These are phyloP conservation scores for Aspergillus kassunensis DNA, from an alignment of 495 filamentous ascomycete species.

Conservation along the genomic window DNA sequence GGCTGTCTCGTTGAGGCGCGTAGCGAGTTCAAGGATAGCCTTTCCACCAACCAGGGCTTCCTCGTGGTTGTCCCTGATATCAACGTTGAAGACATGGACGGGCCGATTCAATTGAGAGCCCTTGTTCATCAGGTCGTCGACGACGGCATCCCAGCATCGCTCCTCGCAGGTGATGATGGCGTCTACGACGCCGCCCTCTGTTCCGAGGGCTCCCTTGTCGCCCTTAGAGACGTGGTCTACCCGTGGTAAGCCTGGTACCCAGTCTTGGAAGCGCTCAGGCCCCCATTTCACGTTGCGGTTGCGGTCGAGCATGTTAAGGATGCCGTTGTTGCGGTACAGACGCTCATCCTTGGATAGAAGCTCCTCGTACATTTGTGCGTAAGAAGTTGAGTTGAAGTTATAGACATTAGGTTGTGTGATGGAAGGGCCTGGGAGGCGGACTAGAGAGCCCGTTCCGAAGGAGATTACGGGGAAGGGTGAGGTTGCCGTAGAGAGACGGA, in stretches of 20 bases:
- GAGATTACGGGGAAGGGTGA: constrained; percentile 88
- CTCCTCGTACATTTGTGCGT: constrained; percentile 85
- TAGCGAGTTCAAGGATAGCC: constrained; percentile 88
- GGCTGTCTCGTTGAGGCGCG: constrained; percentile 80
- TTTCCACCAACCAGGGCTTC: constrained; percentile 88
- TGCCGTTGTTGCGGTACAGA: constrained; percentile 85
- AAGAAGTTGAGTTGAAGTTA: constrained; percentile 91
- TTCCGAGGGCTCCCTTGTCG: constrained; percentile 71
- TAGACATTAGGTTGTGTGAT: constrained; percentile 96
- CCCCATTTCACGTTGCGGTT: constrained; percentile 91
- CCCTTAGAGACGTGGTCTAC: constrained; percentile 52
- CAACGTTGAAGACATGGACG: constrained; percentile 96
- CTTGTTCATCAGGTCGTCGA: constrained; percentile 86
- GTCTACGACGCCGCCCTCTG: constrained; percentile 88
- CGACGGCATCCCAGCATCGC: constrained; percentile 95
- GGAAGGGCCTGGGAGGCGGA: constrained; percentile 87
- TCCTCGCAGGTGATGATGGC: constrained; percentile 98
- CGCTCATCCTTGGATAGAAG: constrained; percentile 78
- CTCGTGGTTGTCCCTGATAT: constrained; percentile 98
- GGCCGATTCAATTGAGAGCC: constrained; percentile 81
- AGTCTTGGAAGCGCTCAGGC: constrained; percentile 98
- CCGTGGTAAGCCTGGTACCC: constrained; percentile 81
- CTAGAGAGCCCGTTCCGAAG: constrained; percentile 93
- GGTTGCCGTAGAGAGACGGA: constrained; percentile 70
- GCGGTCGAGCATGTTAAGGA: constrained; percentile 91